Conservation (phyloP, 371 early-diverging fungal genomes). For the Capillidium rhysosporum region DNA sequence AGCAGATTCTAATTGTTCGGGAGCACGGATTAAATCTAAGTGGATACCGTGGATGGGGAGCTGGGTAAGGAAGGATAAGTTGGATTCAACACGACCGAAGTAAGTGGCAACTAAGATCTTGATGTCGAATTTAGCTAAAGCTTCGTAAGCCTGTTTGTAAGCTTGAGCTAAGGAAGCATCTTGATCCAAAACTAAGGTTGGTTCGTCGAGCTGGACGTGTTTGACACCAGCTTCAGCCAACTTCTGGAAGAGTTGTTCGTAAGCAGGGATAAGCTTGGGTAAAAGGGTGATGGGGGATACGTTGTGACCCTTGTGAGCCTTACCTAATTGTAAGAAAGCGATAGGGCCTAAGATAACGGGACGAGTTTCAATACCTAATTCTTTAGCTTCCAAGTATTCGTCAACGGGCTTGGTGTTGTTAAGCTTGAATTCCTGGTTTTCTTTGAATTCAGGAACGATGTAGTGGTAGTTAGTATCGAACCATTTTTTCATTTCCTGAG, state of each 20-base stretch:
- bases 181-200: conserved; percentile 61
- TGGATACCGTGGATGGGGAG: conserved; percentile 68
- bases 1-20: conserved; percentile 53
- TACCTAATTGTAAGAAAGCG: conserved; percentile 67
- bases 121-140: conserved; percentile 32
- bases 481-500: conserved; percentile 92
- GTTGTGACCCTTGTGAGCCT: conserved; percentile 33
- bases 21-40: conserved; percentile 75
- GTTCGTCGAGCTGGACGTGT: conserved; percentile 89
- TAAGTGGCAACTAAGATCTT: conserved; percentile 76
- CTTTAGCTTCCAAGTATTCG: conserved; percentile 83
- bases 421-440: conserved; percentile 51
- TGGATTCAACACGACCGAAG: conserved; percentile 71
- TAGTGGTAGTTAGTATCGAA: conserved; percentile 90
- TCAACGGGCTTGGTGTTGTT: conserved; percentile 49
- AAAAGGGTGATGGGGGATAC: conserved; percentile 53
- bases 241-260: conserved; percentile 49
- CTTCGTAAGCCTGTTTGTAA: conserved; percentile 35
- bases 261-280: conserved; percentile 47
- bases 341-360: conserved; percentile 88
- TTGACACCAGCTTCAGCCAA: conserved; percentile 73
- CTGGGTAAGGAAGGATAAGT: conserved; percentile 33
- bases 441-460: conserved; percentile 74
- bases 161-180: conserved; percentile 22
- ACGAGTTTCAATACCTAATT: conserved; percentile 70